phyloP scores from a whole-genome alignment of 139 green algal species.

The Penium margaritaceum region DNA sequence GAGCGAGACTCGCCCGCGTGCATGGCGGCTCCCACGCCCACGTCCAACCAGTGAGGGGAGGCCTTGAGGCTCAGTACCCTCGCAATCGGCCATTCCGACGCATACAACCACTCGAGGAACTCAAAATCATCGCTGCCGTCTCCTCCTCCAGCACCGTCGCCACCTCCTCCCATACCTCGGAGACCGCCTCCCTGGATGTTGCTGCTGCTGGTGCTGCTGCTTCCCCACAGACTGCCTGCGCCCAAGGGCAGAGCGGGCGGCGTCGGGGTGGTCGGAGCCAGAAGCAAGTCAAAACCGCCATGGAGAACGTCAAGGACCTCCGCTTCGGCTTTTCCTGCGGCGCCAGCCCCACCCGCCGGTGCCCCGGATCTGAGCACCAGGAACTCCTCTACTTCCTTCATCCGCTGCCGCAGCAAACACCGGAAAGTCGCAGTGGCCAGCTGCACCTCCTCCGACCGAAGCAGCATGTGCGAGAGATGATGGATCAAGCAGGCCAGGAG shows the following conservation, averaged over 20 bases:
- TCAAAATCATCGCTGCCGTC: too few relatives aligned
- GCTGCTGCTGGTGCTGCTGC: too few relatives aligned
- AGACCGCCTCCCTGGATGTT: too few relatives aligned
- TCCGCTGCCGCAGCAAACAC: constrained; percentile 16
- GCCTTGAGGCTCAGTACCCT: neutral
- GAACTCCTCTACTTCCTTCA: constrained; percentile 4
- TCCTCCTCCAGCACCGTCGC: too few relatives aligned
- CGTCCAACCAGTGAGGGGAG: constrained; percentile 26
- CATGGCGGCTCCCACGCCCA: constrained; percentile 8
- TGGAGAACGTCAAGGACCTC: constrained; percentile 21
- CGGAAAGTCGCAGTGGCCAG: neutral
- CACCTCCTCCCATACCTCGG: too few relatives aligned
- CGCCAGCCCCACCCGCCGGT: too few relatives aligned
- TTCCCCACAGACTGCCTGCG: too few relatives aligned
- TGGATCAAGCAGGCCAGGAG: constrained; percentile 37
- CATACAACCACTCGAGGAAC: constrained; percentile 32
- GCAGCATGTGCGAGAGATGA: constrained; percentile 21
- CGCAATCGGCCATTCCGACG: neutral
- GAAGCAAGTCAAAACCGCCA: constrained; percentile 32
- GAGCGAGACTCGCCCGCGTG: neutral
- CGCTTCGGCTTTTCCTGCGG: neutral
- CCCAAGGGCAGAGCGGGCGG: too few relatives aligned
- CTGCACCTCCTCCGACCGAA: constrained; percentile 15
- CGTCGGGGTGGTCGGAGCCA: constrained; percentile 3
- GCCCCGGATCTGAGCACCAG: neutral